Base-by-base conservation (phyloP, 371 early-diverging fungal genomes). In the Enteropsectra breve region DNA sequence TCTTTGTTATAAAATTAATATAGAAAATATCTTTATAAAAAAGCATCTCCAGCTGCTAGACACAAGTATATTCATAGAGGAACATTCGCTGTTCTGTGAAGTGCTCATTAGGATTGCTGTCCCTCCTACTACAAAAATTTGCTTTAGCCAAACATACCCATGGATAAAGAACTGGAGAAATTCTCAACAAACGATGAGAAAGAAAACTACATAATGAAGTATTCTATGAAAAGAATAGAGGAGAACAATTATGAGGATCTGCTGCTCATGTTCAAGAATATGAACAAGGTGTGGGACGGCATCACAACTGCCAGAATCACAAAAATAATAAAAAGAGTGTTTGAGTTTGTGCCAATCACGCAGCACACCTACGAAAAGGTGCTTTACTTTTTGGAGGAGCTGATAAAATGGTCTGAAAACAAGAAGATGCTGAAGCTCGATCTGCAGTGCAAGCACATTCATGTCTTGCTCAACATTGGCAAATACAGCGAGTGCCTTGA, bases 401-500 rank as follows among this genome's bases (percentile, higher is more conserved):
- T 81, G 28, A 77, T 81, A 32, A 63, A 65, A 43, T 77, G 76
- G 76, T 69, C 69, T 23, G 69, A 72, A 24, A 66, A 73, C 46
- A 79, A 75, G 67, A 79, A 74, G 37, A 62, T 76, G 13, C 68
- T 81, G 6, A 74, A 61, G 37, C 58, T 78, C 2, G 79, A 79
- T 32, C 66, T 81, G 21, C 66, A 76, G 54, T 68, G 67, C 43
- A 74, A 74, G 56, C 69, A 68, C 57, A 72, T 78, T 4, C 56
- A 76, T 46, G 59, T 63, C 2, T 68, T 76, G 5, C 59, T 76
- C 8, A 62, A 26, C 24, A 54, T 73, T 21, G 63, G 67, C 38
- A 66, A 69, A 33, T 76, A 79, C 62, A 66, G 37, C n/a, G 75
- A 78, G 28, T 62, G 68, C 1, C 50, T 81, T 1, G 56, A 50